Base-by-base conservation (phyloP, 345 rosid species). In the Lenwebbia sp. region DNA sequence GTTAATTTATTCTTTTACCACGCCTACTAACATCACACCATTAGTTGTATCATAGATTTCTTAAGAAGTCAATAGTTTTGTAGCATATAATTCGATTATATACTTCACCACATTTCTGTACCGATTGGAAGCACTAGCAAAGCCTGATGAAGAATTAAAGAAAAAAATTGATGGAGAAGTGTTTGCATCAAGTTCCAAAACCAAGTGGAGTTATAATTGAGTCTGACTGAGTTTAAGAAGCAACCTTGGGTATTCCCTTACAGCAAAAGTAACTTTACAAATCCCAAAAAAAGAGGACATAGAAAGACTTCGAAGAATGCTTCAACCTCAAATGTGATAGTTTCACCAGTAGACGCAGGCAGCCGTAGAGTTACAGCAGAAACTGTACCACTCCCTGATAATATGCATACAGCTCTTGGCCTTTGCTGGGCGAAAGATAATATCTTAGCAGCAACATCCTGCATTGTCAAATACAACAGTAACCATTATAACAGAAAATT, bases 341-440 rank as follows among this genome's bases (percentile, higher is more conserved):
- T 88, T 82, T 94, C 94, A 41, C 84, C 91, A 10, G 95, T 86
- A 82, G 98, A 89, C 83, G 96, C 95, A 9, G 99, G 96, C 90
- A 94, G 95, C 30, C 94, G 94, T 15, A 96, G 91, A 40, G 98
- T 95, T 83, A 96, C 98, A 60, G 94, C 93, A 82, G 99, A 96
- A 86, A 96, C 93, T 58, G 98, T 86, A 86, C 99, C 99, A 50
- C 93, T 90, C 85, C 98, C 99, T 50, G 99, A 96, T 94, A 98
- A 92, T 89, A 98, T 87, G 92, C 98, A 95, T 26, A 96, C 88
- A 89, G 96, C 99, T 87, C 99, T 94, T 52, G 98, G 96, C 90
- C 99, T 92, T 86, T 94, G 98, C 85, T 94, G 98, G 15, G 99
- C 88, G 86, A 98, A 96, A 19, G 96, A 89, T 89, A 96, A 85